Percentiles rank a stretch among this genome's conserved stretches.
Evolutionary conservation across 768 basidiomycete genomes (phyloP).

Genomic region (Lactarius sp.): DNA sequence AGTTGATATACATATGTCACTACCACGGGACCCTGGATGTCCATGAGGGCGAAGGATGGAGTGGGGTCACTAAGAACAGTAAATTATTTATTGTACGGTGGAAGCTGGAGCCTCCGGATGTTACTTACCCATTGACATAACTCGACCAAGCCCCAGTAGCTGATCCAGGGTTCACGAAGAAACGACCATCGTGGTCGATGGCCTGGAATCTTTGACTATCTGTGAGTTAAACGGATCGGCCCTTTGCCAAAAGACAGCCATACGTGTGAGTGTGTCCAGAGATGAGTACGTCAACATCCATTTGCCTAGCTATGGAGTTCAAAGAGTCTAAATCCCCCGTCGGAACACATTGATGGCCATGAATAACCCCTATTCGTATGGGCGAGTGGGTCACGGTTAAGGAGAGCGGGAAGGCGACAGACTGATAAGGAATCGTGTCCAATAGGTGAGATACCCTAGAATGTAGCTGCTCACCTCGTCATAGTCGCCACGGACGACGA

Average conservation of each 20-base stretch:
- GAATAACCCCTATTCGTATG: conserved; percentile 87
- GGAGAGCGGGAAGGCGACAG: conserved; percentile 71
- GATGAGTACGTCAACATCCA: conserved; percentile 96
- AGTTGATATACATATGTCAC: conserved; percentile 97
- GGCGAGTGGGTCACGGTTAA: conserved; percentile 76
- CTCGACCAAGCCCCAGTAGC: conserved; percentile 95
- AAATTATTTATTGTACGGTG: background rate
- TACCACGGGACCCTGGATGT: conserved; percentile 94
- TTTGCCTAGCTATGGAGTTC: conserved; percentile 81
- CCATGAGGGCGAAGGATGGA: conserved; percentile 96
- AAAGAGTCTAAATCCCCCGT: conserved; percentile 91
- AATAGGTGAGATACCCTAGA: background rate
- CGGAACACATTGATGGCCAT: conserved; percentile 92
- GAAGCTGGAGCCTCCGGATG: background rate
- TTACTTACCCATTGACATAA: conserved; percentile 54
- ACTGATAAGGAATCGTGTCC: conserved; percentile 35
- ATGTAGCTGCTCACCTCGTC: conserved; percentile 65
- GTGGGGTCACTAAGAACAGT: conserved; percentile 60
- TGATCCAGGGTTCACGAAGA: conserved; percentile 94
- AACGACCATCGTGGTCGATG: conserved; percentile 82
- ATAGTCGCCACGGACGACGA: conserved; percentile 90
- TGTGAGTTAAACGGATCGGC: background rate
- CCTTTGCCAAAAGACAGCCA: conserved; percentile 29
- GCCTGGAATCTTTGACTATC: conserved; percentile 75
- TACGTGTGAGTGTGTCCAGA: conserved; percentile 94